Percentiles rank a stretch among this genome's conserved stretches.
phyloP scores from a whole-genome alignment of 2,329 filamentous ascomycete species.

The Purpureocillium takamizusanense region DNA sequence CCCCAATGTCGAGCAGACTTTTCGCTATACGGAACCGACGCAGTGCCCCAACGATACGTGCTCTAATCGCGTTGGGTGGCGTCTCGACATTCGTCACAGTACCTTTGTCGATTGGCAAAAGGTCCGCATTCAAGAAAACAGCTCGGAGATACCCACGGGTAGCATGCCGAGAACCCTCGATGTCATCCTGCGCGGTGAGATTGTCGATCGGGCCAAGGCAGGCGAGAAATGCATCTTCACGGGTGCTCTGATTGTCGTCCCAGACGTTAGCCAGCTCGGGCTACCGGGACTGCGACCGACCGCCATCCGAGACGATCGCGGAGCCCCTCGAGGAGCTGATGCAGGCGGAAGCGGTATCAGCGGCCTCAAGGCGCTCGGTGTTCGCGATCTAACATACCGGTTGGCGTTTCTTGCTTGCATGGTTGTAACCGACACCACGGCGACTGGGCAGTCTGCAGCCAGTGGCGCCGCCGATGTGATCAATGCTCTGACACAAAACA shows the following conservation, averaged over 20 bases:
- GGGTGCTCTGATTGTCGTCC: slow-evolving; percentile 89
- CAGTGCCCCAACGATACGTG: slow-evolving; percentile 87
- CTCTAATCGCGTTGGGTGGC: slow-evolving; percentile 86
- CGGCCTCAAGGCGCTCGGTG: slow-evolving; percentile 85
- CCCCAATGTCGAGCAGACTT: slow-evolving; percentile 91
- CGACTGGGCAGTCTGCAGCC: slow-evolving; percentile 64
- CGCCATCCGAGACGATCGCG: slow-evolving; percentile 73
- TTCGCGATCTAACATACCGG: slow-evolving; percentile 88
- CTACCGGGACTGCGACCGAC: slow-evolving; percentile 79
- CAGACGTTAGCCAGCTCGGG: slow-evolving; percentile 89
- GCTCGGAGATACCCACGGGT: slow-evolving; percentile 92
- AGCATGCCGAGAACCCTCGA: slow-evolving; percentile 99
- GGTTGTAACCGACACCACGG: slow-evolving; percentile 81
- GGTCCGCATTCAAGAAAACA: slow-evolving; percentile 96
- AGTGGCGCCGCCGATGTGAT: slow-evolving; percentile 66
- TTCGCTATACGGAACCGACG: slow-evolving; percentile 92
- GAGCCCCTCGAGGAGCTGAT: slow-evolving; percentile 64
- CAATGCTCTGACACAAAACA: slow-evolving; percentile 59
- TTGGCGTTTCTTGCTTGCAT: slow-evolving; percentile 97
- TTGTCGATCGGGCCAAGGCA: slow-evolving; percentile 94
- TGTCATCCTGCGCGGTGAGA: slow-evolving; percentile 90
- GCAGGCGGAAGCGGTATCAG: slow-evolving; percentile 77
- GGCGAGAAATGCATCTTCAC: slow-evolving; percentile 98
- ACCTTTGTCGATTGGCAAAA: slow-evolving; percentile 99
- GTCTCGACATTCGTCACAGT: slow-evolving; percentile 91